These are phyloP conservation scores for Meyerozyma guilliermondii DNA, from an alignment of 1,139 yeast species.

Conservation along the genomic window DNA sequence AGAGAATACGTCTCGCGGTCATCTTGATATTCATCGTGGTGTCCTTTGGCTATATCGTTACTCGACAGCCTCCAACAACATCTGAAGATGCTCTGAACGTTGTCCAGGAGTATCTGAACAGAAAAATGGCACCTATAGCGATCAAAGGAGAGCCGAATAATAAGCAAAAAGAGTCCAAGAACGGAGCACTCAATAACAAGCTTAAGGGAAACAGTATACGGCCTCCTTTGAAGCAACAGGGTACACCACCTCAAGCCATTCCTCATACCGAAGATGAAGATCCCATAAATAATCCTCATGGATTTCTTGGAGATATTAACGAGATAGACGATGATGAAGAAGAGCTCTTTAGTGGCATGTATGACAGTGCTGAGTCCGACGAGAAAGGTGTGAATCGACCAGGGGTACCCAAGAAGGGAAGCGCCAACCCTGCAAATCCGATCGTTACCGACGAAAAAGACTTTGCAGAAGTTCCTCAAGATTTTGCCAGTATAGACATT, in stretches of 20 bases:
- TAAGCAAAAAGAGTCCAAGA: neutral
- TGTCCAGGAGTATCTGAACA: neutral
- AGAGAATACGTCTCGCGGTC: conserved; percentile 1
- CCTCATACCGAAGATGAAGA: neutral
- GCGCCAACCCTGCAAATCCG: conserved; percentile 9
- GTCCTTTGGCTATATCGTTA: neutral
- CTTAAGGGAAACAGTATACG: neutral
- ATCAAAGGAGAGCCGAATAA: conserved; percentile 1
- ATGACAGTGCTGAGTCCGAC: conserved; percentile 11
- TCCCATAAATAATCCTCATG: conserved; percentile 11
- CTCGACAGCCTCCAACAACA: neutral
- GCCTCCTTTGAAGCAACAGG: neutral
- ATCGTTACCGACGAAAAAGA: conserved; percentile 13
- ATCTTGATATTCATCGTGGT: neutral
- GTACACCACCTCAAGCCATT: neutral
- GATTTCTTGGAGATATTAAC: conserved; percentile 20
- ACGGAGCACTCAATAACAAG: neutral
- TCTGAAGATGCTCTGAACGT: neutral
- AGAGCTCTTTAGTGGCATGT: conserved; percentile 12
- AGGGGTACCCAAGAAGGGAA: conserved; percentile 6
- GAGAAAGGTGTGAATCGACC: neutral
- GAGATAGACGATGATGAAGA: conserved; percentile 16
- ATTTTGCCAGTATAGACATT: conserved; percentile 10
- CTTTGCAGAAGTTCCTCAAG: conserved; percentile 13
- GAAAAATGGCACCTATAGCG: neutral